These are phyloP conservation scores for Fragaria iinumae DNA, from an alignment of 306 rosid species.

Conservation along the genomic window DNA sequence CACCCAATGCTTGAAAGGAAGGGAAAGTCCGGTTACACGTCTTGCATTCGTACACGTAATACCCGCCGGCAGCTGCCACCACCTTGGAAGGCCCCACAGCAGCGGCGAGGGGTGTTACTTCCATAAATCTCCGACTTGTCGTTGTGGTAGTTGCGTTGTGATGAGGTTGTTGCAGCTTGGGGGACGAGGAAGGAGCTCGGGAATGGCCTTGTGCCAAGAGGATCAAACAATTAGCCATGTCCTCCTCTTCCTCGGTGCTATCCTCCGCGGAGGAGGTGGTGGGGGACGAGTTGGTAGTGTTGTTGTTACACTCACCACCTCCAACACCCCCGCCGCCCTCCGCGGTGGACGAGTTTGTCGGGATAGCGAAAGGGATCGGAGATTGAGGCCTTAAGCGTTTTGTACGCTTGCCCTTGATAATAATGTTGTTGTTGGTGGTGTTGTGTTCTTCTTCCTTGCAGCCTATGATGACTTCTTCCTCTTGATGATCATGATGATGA, in stretches of 20 bases:
- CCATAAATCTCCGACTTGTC: constrained; percentile 52
- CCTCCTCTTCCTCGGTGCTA: constrained; percentile 64
- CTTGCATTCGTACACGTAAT: constrained; percentile 73
- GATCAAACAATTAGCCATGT: constrained; percentile 86
- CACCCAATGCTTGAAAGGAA: constrained; percentile 86
- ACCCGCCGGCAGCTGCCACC: constrained; percentile 36
- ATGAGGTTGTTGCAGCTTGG: not conserved
- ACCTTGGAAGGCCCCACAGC: constrained; percentile 1
- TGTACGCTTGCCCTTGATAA: constrained; percentile 80
- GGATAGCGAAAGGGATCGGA: constrained; percentile 61
- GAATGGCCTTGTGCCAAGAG: constrained; percentile 79
- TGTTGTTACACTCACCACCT: not conserved
- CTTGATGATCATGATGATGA: constrained; percentile 22
- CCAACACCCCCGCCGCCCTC: constrained; percentile 16
- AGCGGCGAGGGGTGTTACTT: constrained; percentile 32
- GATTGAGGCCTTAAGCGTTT: constrained; percentile 88
- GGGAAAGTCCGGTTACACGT: constrained; percentile 75
- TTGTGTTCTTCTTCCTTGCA: constrained; percentile 42
- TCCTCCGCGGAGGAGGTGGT: constrained; percentile 42
- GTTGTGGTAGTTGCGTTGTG: not conserved
- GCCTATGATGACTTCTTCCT: constrained; percentile 47
- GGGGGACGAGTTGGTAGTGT: constrained; percentile 28
- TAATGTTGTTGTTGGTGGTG: constrained; percentile 19
- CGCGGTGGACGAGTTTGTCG: constrained; percentile 36
- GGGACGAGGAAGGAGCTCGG: constrained; percentile 17